Base-by-base conservation (phyloP, 2,329 filamentous ascomycete genomes). In the Aureobasidium subglaciale region DNA sequence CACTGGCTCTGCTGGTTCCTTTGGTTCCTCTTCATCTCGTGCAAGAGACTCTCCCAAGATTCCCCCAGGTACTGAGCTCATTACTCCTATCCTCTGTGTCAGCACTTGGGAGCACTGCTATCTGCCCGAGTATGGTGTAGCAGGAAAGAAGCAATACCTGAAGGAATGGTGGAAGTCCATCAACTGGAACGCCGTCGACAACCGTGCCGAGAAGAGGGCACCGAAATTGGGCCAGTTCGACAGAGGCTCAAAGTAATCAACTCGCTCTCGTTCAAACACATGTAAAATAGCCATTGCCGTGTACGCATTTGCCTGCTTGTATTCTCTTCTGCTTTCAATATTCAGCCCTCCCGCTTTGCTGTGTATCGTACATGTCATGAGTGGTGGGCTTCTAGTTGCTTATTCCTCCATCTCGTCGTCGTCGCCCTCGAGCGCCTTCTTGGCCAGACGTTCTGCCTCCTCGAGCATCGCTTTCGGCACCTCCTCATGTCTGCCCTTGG, bases 61-160 rank as follows among this genome's bases (percentile, higher is more conserved):
- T 58, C 79, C 83, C 5, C 84, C 86, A 1, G 87, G 86, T 35
- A 85, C 85, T 57, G 79, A 83, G 60, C 79, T 86, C 46, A 71
- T 91, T 30, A 77, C 83, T 56, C 91, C 92, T 11, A 77, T 97
- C 59, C 75, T 99, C 64, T 96, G 92, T 69, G 80, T 97, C 58
- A 97, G 90, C 74, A 96, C 90, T 5, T 99, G 93, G 93, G 86
- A 97, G 76, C 93, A 97, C 73, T 85, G 87, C 8, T 99, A 88
- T 83, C 74, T 97, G 69, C 80, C 82, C 55, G 90, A 97, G 70
- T 96, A 88, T 71, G 86, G 86, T 5, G 70, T 85, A 56, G 78
- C 76, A 41, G 90, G 89, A 48, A 99, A 96, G 82, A 76, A 78
- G 53, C 73, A 76, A 52, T 99, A 83, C 70, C 77, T 91, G 53